These are phyloP conservation scores for Trypanosoma grayi DNA, from an alignment of 208 protist genomes.

Conservation along the genomic window DNA sequence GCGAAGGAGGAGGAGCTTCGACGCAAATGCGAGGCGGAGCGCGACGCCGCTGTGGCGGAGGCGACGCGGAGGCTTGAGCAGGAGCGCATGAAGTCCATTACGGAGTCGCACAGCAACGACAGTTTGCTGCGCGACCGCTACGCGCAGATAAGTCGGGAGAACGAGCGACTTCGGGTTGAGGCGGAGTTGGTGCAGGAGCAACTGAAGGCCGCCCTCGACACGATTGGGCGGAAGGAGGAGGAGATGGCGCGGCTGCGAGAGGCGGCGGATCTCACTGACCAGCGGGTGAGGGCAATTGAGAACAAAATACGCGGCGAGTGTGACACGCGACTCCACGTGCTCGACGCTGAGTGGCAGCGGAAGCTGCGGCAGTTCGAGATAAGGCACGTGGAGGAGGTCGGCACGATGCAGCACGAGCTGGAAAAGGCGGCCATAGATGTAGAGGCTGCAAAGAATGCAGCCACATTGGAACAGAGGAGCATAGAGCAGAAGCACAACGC, in stretches of 20 bases:
- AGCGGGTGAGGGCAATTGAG: slow-evolving; percentile 58
- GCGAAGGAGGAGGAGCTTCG: slow-evolving; percentile 60
- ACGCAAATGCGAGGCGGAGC: slow-evolving; percentile 59
- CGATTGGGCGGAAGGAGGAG: slow-evolving; percentile 40
- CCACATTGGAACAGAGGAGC: slow-evolving; percentile 48
- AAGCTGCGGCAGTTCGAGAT: slow-evolving; percentile 62
- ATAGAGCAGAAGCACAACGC: slow-evolving; percentile 75
- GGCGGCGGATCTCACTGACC: slow-evolving; percentile 36
- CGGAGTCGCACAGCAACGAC: slow-evolving; percentile 53
- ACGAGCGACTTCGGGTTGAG: slow-evolving; percentile 71
- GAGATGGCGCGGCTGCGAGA: slow-evolving; percentile 45
- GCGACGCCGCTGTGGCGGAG: slow-evolving; percentile 65
- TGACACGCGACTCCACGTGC: slow-evolving; percentile 41
- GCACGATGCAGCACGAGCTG: slow-evolving; percentile 45
- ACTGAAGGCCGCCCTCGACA: slow-evolving; percentile 39
- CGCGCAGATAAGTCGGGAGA: slow-evolving; percentile 54
- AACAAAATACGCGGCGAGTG: slow-evolving; percentile 48
- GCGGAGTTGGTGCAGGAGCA: slow-evolving; percentile 63
- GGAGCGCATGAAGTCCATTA: slow-evolving; percentile 54
- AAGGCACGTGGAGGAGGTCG: slow-evolving; percentile 52
- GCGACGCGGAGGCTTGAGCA: slow-evolving; percentile 64
- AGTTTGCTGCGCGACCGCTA: slow-evolving; percentile 61
- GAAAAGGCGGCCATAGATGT: slow-evolving; percentile 37
- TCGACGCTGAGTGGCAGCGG: slow-evolving; percentile 70
- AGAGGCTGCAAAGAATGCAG: slow-evolving; percentile 30